Evolutionary conservation across 371 early-diverging fungal species (phyloP).

Genomic region (Furculomyces boomerangus): DNA sequence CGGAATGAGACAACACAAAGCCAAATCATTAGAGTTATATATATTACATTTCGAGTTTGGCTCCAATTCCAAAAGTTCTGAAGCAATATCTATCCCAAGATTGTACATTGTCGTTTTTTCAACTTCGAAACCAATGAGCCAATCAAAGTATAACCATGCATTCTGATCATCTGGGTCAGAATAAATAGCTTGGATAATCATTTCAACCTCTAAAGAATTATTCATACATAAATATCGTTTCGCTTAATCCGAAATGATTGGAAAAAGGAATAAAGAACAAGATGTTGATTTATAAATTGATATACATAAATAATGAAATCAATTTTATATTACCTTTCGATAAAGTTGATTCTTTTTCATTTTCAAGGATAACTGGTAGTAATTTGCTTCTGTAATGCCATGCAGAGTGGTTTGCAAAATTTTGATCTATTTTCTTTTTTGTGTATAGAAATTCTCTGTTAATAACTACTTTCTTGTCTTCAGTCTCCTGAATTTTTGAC

Average conservation of each 20-base stretch:
- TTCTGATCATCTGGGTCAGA: constrained; percentile 94
- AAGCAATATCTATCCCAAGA: constrained; percentile 28
- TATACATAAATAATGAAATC: too few species aligned
- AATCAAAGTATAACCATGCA: constrained; percentile 88
- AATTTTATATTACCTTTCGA: too few species aligned
- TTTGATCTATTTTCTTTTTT: constrained; percentile 61
- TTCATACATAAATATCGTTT: too few species aligned
- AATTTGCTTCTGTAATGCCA: constrained; percentile 88
- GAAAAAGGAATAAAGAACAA: too few species aligned
- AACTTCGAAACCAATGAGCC: constrained; percentile 40
- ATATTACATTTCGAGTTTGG: constrained; percentile 30
- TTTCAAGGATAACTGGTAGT: constrained; percentile 34
- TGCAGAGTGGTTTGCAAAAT: constrained; percentile 90
- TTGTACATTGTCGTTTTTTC: background rate
- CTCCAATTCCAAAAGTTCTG: constrained; percentile 69
- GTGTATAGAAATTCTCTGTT: constrained; percentile 66
- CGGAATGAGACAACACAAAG: background rate
- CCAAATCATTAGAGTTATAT: background rate
- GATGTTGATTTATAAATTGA: too few species aligned
- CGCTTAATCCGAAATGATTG: too few species aligned
- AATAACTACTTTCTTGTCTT: constrained; percentile 1
- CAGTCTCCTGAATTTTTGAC: background rate
- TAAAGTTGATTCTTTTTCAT: background rate
- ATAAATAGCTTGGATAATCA: constrained; percentile 72
- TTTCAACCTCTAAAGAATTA: constrained; percentile 45